Conservation (phyloP, 2,329 filamentous ascomycete species). For the Paraconiothyrium sp. region DNA sequence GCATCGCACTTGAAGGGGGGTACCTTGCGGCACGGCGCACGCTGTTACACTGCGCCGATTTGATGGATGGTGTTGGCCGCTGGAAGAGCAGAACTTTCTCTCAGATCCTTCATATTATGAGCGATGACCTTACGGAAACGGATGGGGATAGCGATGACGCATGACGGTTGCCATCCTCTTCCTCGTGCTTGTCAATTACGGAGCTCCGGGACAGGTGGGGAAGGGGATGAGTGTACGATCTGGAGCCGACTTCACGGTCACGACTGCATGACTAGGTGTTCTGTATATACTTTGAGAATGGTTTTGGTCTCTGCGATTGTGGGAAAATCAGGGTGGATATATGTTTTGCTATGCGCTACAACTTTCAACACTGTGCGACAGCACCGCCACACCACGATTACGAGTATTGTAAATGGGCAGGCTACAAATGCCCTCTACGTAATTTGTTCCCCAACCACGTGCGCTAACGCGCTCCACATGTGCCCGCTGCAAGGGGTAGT, state of each 20-base stretch:
- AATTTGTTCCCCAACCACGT: background rate
- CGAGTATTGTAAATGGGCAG: background rate
- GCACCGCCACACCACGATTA: background rate
- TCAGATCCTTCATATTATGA: slow-evolving; percentile 65
- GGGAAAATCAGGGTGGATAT: background rate
- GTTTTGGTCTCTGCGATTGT: background rate
- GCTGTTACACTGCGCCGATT: slow-evolving; percentile 61
- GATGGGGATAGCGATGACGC: slow-evolving; percentile 36
- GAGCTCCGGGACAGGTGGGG: slow-evolving; percentile 37
- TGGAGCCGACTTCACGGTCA: slow-evolving; percentile 2
- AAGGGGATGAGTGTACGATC: slow-evolving; percentile 30
- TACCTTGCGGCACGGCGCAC: slow-evolving; percentile 63
- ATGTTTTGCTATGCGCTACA: background rate
- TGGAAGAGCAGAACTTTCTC: slow-evolving; percentile 62
- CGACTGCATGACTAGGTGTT: slow-evolving; percentile 12
- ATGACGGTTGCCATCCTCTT: slow-evolving; percentile 42
- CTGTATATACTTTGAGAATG: background rate
- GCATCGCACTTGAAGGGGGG: slow-evolving; percentile 59
- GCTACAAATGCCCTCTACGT: background rate
- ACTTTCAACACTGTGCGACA: background rate
- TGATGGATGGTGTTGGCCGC: slow-evolving; percentile 63
- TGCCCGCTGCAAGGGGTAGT: background rate
- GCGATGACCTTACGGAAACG: slow-evolving; percentile 57
- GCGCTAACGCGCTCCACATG: slow-evolving; percentile 12
- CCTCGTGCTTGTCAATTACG: slow-evolving; percentile 32